These are phyloP conservation scores for Vachellia pachyceras DNA, from an alignment of 306 rosid species.

Conservation along the genomic window DNA sequence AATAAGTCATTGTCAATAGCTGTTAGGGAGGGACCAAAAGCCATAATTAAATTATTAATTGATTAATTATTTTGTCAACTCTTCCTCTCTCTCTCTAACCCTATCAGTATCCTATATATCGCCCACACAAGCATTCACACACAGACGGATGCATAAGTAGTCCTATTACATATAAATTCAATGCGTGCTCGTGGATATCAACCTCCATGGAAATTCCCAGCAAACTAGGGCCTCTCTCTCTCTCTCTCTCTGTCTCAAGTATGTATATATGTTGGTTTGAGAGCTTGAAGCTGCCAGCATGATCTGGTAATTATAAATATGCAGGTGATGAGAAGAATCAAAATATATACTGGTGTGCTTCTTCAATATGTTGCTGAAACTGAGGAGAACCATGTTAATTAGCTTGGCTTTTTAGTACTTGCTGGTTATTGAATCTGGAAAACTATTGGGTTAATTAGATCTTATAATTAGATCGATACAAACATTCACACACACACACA, in stretches of 20 bases:
- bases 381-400: neutral
- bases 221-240: neutral
- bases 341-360: too few species aligned
- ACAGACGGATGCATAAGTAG: neutral
- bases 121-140: neutral
- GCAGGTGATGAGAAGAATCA: too few species aligned
- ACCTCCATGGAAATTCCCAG: conserved; percentile 26
- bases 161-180: neutral
- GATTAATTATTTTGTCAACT: conserved; percentile 38
- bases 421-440: neutral
- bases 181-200: neutral
- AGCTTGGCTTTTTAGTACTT: neutral
- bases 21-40: conserved; percentile 53
- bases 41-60: conserved; percentile 10
- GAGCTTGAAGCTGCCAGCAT: conserved; percentile 99
- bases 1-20: conserved; percentile 72
- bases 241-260: conserved; percentile 5
- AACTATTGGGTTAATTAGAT: neutral
- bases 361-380: neutral
- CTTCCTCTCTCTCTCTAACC: neutral
- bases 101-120: neutral
- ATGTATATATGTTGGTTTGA: conserved; percentile 70
- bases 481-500: neutral
- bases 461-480: neutral
- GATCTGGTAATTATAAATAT: conserved; percentile 66